Conservation (phyloP, 2,329 filamentous ascomycete species). For the Penicillium palitans region DNA sequence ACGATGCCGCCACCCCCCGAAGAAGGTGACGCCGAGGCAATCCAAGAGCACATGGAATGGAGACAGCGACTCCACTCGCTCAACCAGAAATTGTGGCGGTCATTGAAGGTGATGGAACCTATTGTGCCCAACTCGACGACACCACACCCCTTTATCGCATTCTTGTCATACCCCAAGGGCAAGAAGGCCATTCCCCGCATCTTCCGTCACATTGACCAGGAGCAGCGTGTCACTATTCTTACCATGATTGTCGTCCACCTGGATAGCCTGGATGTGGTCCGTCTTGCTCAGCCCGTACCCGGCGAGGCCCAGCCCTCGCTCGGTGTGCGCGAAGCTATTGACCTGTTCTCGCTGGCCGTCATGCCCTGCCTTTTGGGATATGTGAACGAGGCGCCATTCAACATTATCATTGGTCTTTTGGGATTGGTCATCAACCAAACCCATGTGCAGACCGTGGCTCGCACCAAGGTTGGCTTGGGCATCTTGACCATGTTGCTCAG, state of each 20-base stretch:
- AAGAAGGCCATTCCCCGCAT: constrained; percentile 94
- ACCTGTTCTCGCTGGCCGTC: constrained; percentile 82
- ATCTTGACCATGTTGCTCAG: constrained; percentile 93
- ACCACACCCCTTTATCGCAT: constrained; percentile 90
- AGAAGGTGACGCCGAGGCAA: constrained; percentile 66
- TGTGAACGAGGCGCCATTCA: constrained; percentile 84
- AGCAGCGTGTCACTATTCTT: constrained; percentile 87
- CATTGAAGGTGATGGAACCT: constrained; percentile 89
- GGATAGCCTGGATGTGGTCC: constrained; percentile 86
- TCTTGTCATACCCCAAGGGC: constrained; percentile 90
- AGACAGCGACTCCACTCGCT: constrained; percentile 67
- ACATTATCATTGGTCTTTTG: constrained; percentile 86
- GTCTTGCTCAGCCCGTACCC: constrained; percentile 70
- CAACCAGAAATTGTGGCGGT: constrained; percentile 78
- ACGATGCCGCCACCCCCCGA: constrained; percentile 69
- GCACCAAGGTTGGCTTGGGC: constrained; percentile 82
- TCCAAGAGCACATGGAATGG: constrained; percentile 79
- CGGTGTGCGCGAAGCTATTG: constrained; percentile 83
- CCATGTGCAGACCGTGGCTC: constrained; percentile 79
- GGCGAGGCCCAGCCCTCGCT: constrained; percentile 73
- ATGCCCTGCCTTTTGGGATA: constrained; percentile 89
- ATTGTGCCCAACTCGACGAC: constrained; percentile 70
- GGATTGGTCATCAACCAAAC: constrained; percentile 79
- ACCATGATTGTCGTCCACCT: constrained; percentile 95
- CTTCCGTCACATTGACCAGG: constrained; percentile 87